These are phyloP conservation scores for Ramaria sp. DNA, from an alignment of 768 basidiomycete genomes.

Conservation along the genomic window DNA sequence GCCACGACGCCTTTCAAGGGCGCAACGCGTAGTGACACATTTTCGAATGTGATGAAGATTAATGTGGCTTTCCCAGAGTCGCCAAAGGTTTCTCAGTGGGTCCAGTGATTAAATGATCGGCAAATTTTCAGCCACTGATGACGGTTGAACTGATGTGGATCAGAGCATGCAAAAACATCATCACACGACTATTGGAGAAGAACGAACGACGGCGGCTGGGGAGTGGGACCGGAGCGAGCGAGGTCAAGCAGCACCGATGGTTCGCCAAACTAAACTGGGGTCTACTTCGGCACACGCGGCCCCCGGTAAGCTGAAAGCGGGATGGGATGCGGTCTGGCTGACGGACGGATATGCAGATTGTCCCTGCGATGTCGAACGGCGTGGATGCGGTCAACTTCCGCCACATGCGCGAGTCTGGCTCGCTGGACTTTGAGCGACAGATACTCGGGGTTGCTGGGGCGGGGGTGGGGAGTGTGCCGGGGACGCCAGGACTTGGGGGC, in stretches of 20 bases:
- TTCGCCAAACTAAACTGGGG: slow-evolving; percentile 97
- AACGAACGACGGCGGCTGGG: slow-evolving; percentile 82
- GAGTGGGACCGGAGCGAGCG: slow-evolving; percentile 89
- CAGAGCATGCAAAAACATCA: slow-evolving; percentile 82
- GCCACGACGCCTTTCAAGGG: slow-evolving; percentile 99
- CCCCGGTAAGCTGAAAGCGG: slow-evolving; percentile 56
- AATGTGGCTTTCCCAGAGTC: slow-evolving; percentile 81
- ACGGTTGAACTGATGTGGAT: neutral
- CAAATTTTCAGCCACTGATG: slow-evolving; percentile 8
- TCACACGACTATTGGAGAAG: slow-evolving; percentile 84
- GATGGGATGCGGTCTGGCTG: slow-evolving; percentile 4
- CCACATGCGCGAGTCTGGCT: slow-evolving; percentile 79
- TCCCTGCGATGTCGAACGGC: slow-evolving; percentile 68
- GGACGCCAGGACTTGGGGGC: slow-evolving; percentile 25
- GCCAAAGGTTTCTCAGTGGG: slow-evolving; percentile 69
- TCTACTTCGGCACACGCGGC: slow-evolving; percentile 79
- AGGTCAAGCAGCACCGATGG: slow-evolving; percentile 99
- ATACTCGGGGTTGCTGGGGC: too few relatives aligned
- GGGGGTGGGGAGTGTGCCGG: slow-evolving; percentile 26
- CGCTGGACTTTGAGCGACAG: slow-evolving; percentile 67
- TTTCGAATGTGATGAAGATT: slow-evolving; percentile 85
- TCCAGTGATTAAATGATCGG: slow-evolving; percentile 10
- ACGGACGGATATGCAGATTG: slow-evolving; percentile 53
- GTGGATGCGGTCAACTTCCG: slow-evolving; percentile 86
- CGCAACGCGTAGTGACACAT: slow-evolving; percentile 86